These are phyloP conservation scores for Phytophthora pluvialis DNA, from an alignment of 352 stramenopile genomes.

Conservation along the genomic window DNA sequence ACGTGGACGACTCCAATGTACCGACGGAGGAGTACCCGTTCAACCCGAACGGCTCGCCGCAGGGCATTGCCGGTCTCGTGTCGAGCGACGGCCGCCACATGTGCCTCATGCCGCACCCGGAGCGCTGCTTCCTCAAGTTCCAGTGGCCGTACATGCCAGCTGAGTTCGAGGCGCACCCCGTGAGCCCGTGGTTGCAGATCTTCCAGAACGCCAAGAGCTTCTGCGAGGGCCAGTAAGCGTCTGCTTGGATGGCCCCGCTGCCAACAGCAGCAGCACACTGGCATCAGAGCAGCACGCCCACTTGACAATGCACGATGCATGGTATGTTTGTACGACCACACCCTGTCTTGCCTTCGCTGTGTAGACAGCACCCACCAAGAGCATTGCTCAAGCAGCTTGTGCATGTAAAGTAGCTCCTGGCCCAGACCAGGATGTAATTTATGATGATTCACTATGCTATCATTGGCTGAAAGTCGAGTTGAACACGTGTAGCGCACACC, in stretches of 20 bases:
- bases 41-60: slow-evolving; percentile 98
- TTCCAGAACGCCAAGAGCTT: slow-evolving; percentile 99
- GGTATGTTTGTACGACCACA: slow-evolving; percentile 22
- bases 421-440: slow-evolving; percentile 2
- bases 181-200: slow-evolving; percentile 96
- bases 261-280: slow-evolving; percentile 7
- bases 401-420: slow-evolving; percentile 13
- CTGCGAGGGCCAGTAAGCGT: slow-evolving; percentile 84
- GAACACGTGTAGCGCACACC: background rate
- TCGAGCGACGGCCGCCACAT: slow-evolving; percentile 97
- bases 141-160: slow-evolving; percentile 97
- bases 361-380: background rate
- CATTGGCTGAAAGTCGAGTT: background rate
- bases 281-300: slow-evolving; percentile 14
- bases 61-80: slow-evolving; percentile 97
- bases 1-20: slow-evolving; percentile 96
- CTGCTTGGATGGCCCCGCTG: background rate
- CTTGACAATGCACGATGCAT: slow-evolving; percentile 27
- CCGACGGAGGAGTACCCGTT: slow-evolving; percentile 98
- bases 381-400: background rate
- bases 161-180: slow-evolving; percentile 79
- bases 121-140: slow-evolving; percentile 97
- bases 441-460: background rate
- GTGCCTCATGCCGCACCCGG: slow-evolving; percentile 99
- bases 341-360: slow-evolving; percentile 1